Conservation (phyloP, 116 monocot genomes). For the Trichopus zeylanicus region DNA sequence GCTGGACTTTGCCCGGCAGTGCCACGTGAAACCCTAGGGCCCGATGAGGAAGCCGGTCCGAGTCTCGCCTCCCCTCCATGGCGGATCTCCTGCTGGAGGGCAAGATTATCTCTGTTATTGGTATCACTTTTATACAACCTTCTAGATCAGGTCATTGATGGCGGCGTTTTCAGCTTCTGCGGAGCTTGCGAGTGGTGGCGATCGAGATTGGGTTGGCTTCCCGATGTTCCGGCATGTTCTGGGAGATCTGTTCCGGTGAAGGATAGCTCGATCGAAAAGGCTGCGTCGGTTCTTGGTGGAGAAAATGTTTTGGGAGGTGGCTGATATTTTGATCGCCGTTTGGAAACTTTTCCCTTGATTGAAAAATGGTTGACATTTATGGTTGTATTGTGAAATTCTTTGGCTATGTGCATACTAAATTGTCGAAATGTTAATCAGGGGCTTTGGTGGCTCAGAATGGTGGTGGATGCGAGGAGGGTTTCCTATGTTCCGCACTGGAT, state of each 20-base stretch:
- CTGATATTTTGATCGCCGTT: neutral
- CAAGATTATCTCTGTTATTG: neutral
- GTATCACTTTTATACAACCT: no score
- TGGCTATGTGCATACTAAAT: neutral
- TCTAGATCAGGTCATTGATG: neutral
- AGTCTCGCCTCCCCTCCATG: conserved; percentile 33
- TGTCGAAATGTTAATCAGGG: neutral
- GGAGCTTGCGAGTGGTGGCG: conserved; percentile 13
- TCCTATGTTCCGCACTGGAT: conserved; percentile 59
- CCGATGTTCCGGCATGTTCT: conserved; percentile 34
- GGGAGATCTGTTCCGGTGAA: conserved; percentile 31
- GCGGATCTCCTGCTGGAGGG: conserved; percentile 37
- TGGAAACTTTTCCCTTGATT: no score
- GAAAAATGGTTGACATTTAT: no score
- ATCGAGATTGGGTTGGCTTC: conserved; percentile 6
- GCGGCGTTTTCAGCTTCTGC: conserved; percentile 13
- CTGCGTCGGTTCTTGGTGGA: conserved; percentile 18
- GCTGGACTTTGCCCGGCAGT: neutral
- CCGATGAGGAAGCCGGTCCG: neutral
- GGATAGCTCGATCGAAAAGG: conserved; percentile 35
- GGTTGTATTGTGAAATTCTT: neutral
- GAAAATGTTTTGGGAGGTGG: conserved; percentile 7
- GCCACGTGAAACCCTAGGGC: conserved; percentile 19
- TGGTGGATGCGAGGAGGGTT: neutral
- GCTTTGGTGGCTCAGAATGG: neutral